phyloP scores from a whole-genome alignment of 2,329 filamentous ascomycete genomes.

The Proliferodiscus dingleyae region DNA sequence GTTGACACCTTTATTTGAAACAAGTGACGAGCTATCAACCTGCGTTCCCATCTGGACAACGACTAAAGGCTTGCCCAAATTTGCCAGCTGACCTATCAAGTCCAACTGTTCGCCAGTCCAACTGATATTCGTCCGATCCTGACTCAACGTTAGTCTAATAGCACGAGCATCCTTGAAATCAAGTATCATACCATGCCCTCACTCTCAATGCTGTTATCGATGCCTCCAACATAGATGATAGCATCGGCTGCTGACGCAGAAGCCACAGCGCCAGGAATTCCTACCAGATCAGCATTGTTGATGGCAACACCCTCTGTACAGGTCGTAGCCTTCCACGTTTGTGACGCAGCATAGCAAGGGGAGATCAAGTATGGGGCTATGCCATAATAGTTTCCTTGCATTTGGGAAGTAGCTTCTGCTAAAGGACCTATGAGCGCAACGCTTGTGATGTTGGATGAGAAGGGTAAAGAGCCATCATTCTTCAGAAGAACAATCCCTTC shows the following conservation, averaged over 20 bases:
- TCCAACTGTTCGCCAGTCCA: conserved; percentile 50
- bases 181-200: conserved; percentile 38
- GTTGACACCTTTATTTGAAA: conserved; percentile 43
- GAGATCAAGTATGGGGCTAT: conserved; percentile 18
- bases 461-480: conserved; percentile 22
- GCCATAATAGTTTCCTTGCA: conserved; percentile 25
- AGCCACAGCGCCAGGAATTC: conserved; percentile 30
- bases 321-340: conserved; percentile 17
- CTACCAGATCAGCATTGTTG: conserved; percentile 30
- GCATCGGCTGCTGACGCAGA: conserved; percentile 42
- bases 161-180: not conserved
- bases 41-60: conserved; percentile 48
- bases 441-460: conserved; percentile 6
- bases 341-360: conserved; percentile 43
- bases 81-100: conserved; percentile 44
- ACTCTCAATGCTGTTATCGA: conserved; percentile 47
- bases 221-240: conserved; percentile 51
- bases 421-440: conserved; percentile 23
- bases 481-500: conserved; percentile 25
- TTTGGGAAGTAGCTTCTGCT: conserved; percentile 21
- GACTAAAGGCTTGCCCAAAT: conserved; percentile 43
- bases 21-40: conserved; percentile 47
- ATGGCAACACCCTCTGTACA: conserved; percentile 36
- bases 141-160: conserved; percentile 6
- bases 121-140: conserved; percentile 45